A percentile compares a stretch with the other conserved stretches of the same genome.
phyloP scores from a whole-genome alignment of 1,139 yeast genomes.

The Protomyces macrosporus region DNA sequence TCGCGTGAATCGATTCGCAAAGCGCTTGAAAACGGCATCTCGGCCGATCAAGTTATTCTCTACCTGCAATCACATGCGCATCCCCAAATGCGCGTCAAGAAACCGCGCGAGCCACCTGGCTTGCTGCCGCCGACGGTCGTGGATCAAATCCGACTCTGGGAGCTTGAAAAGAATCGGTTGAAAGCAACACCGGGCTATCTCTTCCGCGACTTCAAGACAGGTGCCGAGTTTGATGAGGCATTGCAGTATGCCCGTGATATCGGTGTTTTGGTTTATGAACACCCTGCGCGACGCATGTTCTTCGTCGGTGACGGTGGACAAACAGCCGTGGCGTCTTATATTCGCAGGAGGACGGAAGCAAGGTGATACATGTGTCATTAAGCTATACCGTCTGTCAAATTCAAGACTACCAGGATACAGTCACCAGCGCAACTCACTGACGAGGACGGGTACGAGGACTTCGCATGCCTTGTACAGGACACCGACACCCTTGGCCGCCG shows the following conservation, averaged over 20 bases:
- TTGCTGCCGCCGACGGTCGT: constrained; percentile 90
- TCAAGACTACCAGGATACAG: neutral
- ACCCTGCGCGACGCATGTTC: constrained; percentile 59
- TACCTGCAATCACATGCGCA: constrained; percentile 91
- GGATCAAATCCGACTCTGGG: constrained; percentile 95
- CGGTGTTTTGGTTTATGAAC: constrained; percentile 84
- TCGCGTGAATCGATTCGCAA: constrained; percentile 85
- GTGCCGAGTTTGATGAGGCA: constrained; percentile 68
- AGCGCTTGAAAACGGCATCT: constrained; percentile 82
- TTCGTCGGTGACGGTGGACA: constrained; percentile 46
- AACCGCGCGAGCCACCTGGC: constrained; percentile 31
- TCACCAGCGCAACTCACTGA: constrained; percentile 25
- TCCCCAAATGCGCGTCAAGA: constrained; percentile 64
- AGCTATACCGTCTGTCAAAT: neutral
- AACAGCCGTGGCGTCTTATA: constrained; percentile 1
- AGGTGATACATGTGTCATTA: neutral
- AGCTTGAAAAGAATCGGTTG: constrained; percentile 86
- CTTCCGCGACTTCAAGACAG: constrained; percentile 76
- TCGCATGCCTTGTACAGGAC: constrained; percentile 27
- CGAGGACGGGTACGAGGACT: constrained; percentile 28
- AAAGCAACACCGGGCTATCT: constrained; percentile 82
- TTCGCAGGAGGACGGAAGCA: constrained; percentile 8
- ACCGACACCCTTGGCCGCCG: constrained; percentile 19
- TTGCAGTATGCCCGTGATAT: constrained; percentile 79
- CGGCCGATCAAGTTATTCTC: constrained; percentile 88